Evolutionary conservation across 2,329 filamentous ascomycete genomes (phyloP).

Genomic region (Mariannaea sp.): DNA sequence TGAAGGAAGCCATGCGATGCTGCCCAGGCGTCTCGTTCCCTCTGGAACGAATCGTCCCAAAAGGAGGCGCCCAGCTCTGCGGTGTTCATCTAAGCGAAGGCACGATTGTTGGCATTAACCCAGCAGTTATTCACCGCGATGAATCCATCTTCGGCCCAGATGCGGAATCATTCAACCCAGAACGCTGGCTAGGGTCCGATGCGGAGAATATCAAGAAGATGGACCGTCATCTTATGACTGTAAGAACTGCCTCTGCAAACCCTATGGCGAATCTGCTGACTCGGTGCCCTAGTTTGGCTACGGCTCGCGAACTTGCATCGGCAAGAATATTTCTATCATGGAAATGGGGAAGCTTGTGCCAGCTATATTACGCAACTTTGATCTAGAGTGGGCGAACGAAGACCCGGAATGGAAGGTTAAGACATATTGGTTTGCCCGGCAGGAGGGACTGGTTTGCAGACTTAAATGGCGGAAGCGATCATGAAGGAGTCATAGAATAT

Average conservation of each 20-base stretch:
- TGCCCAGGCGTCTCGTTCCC: slow-evolving; percentile 54
- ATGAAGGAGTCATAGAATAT: too few species aligned
- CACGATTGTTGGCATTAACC: slow-evolving; percentile 43
- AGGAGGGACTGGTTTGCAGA: slow-evolving; percentile 13
- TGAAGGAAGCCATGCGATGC: slow-evolving; percentile 57
- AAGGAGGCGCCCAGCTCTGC: slow-evolving; percentile 48
- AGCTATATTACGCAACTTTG: slow-evolving; percentile 10
- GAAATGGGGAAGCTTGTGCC: slow-evolving; percentile 40
- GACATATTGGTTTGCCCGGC: slow-evolving; percentile 19
- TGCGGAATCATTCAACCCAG: slow-evolving; percentile 44
- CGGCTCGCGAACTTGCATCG: slow-evolving; percentile 49
- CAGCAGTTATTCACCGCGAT: slow-evolving; percentile 43
- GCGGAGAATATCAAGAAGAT: slow-evolving; percentile 33
- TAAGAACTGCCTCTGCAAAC: too few species aligned
- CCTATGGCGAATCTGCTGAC: slow-evolving; percentile 35
- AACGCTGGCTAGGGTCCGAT: slow-evolving; percentile 46
- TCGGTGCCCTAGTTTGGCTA: too few species aligned
- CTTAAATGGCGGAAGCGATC: too few species aligned
- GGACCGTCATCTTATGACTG: too few species aligned
- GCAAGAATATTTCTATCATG: slow-evolving; percentile 48
- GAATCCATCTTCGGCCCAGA: slow-evolving; percentile 39
- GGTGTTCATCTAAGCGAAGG: slow-evolving; percentile 39
- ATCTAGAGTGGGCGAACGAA: background rate
- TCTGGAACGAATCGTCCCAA: slow-evolving; percentile 53
- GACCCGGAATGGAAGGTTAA: slow-evolving; percentile 9